These are phyloP conservation scores for Penicillium sp. DNA, from an alignment of 2,329 filamentous ascomycete species.

Conservation along the genomic window DNA sequence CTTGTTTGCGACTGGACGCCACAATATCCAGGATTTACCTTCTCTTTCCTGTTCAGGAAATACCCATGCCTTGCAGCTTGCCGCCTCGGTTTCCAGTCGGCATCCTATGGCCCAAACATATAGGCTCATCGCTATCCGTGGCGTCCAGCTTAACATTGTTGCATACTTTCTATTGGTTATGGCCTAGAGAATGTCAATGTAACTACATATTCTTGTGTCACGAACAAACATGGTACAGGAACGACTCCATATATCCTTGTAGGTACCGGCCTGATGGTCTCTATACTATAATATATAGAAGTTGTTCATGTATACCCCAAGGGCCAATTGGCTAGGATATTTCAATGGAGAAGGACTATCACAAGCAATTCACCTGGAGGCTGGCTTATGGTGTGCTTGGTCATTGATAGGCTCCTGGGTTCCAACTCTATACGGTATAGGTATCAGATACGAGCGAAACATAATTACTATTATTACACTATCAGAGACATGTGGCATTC, in stretches of 20 bases:
- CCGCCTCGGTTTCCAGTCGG: neutral
- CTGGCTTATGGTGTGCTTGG: neutral
- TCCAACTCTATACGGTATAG: neutral
- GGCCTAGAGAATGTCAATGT: neutral
- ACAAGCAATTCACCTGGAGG: neutral
- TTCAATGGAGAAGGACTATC: neutral
- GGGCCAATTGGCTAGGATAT: neutral
- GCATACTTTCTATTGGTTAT: neutral
- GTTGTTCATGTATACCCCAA: neutral
- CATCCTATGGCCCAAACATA: neutral
- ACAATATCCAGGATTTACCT: neutral
- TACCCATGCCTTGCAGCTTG: neutral
- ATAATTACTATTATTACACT: neutral
- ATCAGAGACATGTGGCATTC: conserved; percentile 1
- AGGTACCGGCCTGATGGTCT: neutral
- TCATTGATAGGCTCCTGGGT: neutral
- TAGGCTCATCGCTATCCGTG: neutral
- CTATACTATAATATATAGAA: neutral
- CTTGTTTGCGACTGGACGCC: neutral
- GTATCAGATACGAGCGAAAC: neutral
- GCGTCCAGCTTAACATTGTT: no score
- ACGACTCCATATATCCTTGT: neutral
- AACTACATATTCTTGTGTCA: neutral
- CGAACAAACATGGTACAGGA: neutral
- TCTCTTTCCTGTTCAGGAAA: neutral